Percentiles rank a stretch among this genome's conserved stretches.
Evolutionary conservation across 2,329 filamentous ascomycete genomes (phyloP).

Genomic region (Fusarium citri): DNA sequence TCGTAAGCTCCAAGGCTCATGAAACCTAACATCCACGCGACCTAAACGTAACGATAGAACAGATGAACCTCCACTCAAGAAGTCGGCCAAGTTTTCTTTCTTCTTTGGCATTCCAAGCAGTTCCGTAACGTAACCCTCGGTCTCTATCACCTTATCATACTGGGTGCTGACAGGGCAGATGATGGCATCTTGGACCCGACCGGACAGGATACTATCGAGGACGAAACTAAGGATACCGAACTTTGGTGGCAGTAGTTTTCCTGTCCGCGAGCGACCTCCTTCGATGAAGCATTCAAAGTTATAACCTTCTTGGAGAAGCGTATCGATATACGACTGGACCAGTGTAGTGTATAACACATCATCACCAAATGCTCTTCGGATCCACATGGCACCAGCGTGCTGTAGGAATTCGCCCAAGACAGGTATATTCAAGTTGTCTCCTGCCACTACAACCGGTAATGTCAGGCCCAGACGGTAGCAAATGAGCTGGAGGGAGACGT

Average conservation of each 20-base stretch:
- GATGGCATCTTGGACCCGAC: conserved; percentile 88
- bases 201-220: conserved; percentile 88
- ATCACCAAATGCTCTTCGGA: conserved; percentile 90
- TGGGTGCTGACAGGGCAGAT: conserved; percentile 97
- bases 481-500: conserved; percentile 93
- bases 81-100: conserved; percentile 91
- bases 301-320: conserved; percentile 86
- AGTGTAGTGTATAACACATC: conserved; percentile 90
- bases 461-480: conserved; percentile 93
- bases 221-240: conserved; percentile 95
- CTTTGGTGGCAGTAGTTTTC: conserved; percentile 92
- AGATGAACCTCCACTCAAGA: conserved; percentile 85
- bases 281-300: conserved; percentile 99
- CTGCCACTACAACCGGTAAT: conserved; percentile 90
- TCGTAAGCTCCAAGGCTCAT: conserved; percentile 93
- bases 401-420: conserved; percentile 90
- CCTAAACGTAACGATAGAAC: conserved; percentile 90
- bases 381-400: conserved; percentile 98
- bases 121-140: conserved; percentile 95
- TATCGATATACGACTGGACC: conserved; percentile 97
- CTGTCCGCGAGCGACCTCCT: conserved; percentile 90
- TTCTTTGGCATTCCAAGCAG: conserved; percentile 93
- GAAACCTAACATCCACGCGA: conserved; percentile 93
- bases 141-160: conserved; percentile 99
- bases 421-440: conserved; percentile 96